phyloP scores from a whole-genome alignment of 106 monocot species.

The Iris macrosiphon region DNA sequence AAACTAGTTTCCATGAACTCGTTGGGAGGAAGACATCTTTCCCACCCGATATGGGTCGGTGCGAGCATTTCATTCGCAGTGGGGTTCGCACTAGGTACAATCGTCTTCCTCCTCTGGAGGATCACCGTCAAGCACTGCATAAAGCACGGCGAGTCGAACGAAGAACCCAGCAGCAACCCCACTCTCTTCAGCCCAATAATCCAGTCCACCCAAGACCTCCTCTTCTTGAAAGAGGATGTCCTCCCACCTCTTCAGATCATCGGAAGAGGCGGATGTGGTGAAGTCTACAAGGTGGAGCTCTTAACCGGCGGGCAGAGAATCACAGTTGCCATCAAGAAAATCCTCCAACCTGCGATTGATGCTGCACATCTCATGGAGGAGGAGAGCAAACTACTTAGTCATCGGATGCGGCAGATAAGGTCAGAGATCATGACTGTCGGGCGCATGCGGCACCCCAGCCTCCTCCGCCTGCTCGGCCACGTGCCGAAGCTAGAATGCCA shows the following conservation, averaged over 20 bases:
- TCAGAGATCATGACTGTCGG: constrained; percentile 39
- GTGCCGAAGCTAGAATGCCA: constrained; percentile 7
- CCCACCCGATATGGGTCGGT: constrained; percentile 7
- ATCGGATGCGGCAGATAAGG: constrained; percentile 29
- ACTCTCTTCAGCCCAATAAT: constrained; percentile 20
- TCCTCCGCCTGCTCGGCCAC: constrained; percentile 21
- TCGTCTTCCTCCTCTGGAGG: constrained; percentile 11
- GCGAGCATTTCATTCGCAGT: constrained; percentile 6
- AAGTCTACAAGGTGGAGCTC: constrained; percentile 36
- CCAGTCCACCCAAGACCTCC: not conserved
- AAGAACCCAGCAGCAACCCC: not conserved
- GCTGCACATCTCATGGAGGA: constrained; percentile 9
- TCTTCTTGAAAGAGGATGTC: not conserved
- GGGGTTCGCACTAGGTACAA: not conserved
- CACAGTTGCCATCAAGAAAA: constrained; percentile 39
- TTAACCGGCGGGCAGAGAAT: not conserved
- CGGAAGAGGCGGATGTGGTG: constrained; percentile 37
- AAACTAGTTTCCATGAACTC: not conserved
- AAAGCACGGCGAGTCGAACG: not conserved
- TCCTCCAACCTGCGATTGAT: constrained; percentile 5
- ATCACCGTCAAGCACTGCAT: not conserved
- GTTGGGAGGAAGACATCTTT: not conserved
- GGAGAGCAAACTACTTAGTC: constrained; percentile 13
- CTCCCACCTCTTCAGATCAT: constrained; percentile 19
- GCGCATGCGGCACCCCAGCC: constrained; percentile 14